Percentiles rank a stretch among this genome's conserved stretches.
Evolutionary conservation across 495 filamentous ascomycete species (phyloP).

Genomic region (Penicillium paxilli): DNA sequence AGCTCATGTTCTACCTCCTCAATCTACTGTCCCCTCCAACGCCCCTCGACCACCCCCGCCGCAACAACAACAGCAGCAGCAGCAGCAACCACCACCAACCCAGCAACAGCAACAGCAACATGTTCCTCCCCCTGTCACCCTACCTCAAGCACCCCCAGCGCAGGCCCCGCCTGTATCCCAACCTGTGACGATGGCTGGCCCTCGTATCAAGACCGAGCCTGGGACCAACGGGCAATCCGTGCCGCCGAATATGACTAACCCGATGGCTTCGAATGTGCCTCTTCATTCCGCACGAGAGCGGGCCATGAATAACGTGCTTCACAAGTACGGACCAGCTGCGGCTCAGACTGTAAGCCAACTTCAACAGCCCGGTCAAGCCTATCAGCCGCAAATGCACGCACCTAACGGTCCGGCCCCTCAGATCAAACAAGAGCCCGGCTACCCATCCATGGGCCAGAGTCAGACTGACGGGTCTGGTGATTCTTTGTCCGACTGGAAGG

Average conservation of each 20-base stretch:
- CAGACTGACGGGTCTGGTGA: constrained; percentile 76
- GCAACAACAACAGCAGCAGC: too few relatives aligned
- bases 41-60: constrained; percentile 41
- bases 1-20: constrained; percentile 39
- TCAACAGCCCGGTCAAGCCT: constrained; percentile 40
- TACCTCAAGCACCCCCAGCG: constrained; percentile 33
- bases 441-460: constrained; percentile 45
- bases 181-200: constrained; percentile 31
- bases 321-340: constrained; percentile 71
- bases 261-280: constrained; percentile 36
- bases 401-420: constrained; percentile 46
- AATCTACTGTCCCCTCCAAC: constrained; percentile 62
- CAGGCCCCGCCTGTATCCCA: constrained; percentile 6
- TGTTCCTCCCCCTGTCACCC: constrained; percentile 28
- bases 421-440: constrained; percentile 50
- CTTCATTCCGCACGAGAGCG: constrained; percentile 60
- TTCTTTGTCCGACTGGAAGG: constrained; percentile 55
- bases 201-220: constrained; percentile 75
- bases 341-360: constrained; percentile 68
- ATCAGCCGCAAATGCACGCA: constrained; percentile 41
- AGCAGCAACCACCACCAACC: too few relatives aligned
- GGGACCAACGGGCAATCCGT: constrained; percentile 51
- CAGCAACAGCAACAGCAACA: too few relatives aligned
- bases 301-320: constrained; percentile 65
- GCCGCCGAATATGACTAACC: constrained; percentile 38